Conservation (phyloP, 768 basidiomycete genomes). For the Lactifluus rugatus region DNA sequence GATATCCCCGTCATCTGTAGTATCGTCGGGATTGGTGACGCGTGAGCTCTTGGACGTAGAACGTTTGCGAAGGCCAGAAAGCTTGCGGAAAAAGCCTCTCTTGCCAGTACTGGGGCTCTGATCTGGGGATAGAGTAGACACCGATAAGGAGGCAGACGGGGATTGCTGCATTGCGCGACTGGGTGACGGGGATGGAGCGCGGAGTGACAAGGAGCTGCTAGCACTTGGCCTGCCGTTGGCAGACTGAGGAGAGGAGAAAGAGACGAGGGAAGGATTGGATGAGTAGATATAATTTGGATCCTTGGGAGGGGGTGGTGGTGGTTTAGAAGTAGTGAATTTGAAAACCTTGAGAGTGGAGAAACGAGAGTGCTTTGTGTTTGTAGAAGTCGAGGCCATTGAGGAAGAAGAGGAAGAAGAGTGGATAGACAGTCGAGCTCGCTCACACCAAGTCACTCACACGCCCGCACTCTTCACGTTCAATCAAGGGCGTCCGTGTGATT, state of each 20-base stretch:
- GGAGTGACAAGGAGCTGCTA: neutral
- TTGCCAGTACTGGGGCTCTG: neutral
- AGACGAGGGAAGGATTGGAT: conserved; percentile 10
- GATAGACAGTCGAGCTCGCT: too few species aligned
- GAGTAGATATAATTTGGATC: conserved; percentile 13
- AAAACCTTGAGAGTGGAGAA: conserved; percentile 20
- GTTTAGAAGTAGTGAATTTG: conserved; percentile 12
- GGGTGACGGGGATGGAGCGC: conserved; percentile 13
- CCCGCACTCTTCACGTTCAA: too few species aligned
- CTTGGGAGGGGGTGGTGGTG: conserved; percentile 17
- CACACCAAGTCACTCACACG: too few species aligned
- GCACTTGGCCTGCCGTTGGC: neutral
- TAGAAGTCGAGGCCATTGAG: conserved; percentile 11
- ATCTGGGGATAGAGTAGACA: neutral
- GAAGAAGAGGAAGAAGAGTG: neutral
- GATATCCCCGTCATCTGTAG: conserved; percentile 10
- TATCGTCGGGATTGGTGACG: neutral
- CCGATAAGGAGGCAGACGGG: neutral
- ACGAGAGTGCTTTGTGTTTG: conserved; percentile 6
- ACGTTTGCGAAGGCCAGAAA: conserved; percentile 13
- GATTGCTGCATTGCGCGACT: conserved; percentile 7
- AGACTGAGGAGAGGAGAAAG: conserved; percentile 1
- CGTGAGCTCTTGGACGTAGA: conserved; percentile 11
- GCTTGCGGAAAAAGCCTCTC: conserved; percentile 15
- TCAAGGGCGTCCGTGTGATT: neutral